Evolutionary conservation across 495 filamentous ascomycete species (phyloP).

Genomic region (Letharia columbiana): DNA sequence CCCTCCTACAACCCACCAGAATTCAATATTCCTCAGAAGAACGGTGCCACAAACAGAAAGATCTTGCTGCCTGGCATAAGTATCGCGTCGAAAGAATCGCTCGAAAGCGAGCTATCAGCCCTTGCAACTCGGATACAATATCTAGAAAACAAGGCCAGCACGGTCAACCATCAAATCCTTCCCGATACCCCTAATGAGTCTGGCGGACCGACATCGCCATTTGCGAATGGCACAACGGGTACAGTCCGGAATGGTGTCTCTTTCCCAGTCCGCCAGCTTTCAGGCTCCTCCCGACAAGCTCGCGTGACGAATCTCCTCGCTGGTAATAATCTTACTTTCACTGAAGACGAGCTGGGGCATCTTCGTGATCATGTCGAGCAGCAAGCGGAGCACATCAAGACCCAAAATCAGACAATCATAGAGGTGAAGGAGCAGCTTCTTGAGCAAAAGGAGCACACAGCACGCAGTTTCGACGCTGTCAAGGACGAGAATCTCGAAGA

Average conservation of each 20-base stretch:
- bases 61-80: constrained; percentile 57
- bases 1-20: constrained; percentile 34
- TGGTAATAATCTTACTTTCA: constrained; percentile 36
- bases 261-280: constrained; percentile 22
- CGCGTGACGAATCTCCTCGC: constrained; percentile 26
- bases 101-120: constrained; percentile 64
- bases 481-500: constrained; percentile 56
- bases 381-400: constrained; percentile 68
- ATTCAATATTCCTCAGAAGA: constrained; percentile 34
- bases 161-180: constrained; percentile 45
- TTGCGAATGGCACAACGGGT: constrained; percentile 34
- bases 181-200: constrained; percentile 56
- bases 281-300: constrained; percentile 21
- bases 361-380: constrained; percentile 69
- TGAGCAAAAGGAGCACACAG: constrained; percentile 53
- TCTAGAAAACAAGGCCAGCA: constrained; percentile 57
- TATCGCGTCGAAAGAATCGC: constrained; percentile 52
- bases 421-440: constrained; percentile 58
- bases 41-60: constrained; percentile 35
- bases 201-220: constrained; percentile 43
- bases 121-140: constrained; percentile 58
- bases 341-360: constrained; percentile 61
- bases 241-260: constrained; percentile 18
- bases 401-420: constrained; percentile 60
- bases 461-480: constrained; percentile 47